These are phyloP conservation scores for Sporothrix curviconia DNA, from an alignment of 2,329 filamentous ascomycete species.

Conservation along the genomic window DNA sequence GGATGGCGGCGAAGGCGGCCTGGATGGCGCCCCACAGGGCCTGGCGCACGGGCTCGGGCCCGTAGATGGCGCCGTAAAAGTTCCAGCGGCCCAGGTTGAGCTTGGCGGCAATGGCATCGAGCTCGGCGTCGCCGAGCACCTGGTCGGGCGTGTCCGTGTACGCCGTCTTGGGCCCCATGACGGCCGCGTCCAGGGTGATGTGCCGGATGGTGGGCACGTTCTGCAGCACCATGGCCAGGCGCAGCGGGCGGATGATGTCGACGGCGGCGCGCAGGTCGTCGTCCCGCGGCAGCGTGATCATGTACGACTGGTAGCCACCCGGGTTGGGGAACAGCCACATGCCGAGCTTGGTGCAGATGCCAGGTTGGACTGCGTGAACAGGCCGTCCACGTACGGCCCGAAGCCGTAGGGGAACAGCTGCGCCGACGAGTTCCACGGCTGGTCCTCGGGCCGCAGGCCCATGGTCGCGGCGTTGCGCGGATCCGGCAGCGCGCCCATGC, in stretches of 20 bases:
- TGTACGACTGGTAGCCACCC: constrained; percentile 32
- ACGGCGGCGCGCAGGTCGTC: constrained; percentile 30
- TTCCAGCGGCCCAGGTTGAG: constrained; percentile 40
- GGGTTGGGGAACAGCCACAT: constrained; percentile 35
- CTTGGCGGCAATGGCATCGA: constrained; percentile 26
- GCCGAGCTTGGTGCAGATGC: constrained; percentile 50
- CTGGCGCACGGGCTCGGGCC: constrained; percentile 24
- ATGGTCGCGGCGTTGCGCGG: constrained; percentile 11
- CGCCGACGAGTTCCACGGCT: constrained; percentile 31
- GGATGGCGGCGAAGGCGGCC: constrained; percentile 34
- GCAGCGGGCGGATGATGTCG: constrained; percentile 31
- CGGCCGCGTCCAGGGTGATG: constrained; percentile 30
- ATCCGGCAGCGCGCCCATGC: constrained; percentile 40
- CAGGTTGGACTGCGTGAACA: constrained; percentile 46
- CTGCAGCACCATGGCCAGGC: constrained; percentile 30
- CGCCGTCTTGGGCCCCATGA: constrained; percentile 28
- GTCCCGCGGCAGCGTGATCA: constrained; percentile 33
- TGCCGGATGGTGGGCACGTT: constrained; percentile 41
- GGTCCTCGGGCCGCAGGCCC: constrained; percentile 15
- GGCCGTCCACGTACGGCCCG: constrained; percentile 35
- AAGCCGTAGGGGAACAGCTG: constrained; percentile 34
- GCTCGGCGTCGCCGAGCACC: constrained; percentile 27
- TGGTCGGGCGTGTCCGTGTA: constrained; percentile 13
- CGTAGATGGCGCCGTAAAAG: constrained; percentile 43
- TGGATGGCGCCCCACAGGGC: constrained; percentile 35